Evolutionary conservation across 768 basidiomycete genomes (phyloP), one percentile per base, ranked within the genome.

Genomic region (Boletus vinaceobasis): DNA sequence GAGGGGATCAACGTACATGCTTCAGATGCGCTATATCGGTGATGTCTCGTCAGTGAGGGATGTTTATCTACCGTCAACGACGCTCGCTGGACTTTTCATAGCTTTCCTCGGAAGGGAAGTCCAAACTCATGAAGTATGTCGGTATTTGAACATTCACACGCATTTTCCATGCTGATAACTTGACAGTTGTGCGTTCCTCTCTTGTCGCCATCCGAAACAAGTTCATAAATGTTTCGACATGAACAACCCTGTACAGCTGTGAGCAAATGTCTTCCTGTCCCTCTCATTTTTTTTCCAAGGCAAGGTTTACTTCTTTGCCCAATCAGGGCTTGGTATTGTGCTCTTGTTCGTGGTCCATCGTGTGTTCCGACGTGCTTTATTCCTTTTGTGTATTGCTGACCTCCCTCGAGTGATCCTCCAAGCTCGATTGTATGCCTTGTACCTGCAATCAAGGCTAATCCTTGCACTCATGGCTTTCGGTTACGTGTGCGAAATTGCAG

Each of bases 21-120:
- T 13, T 23, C 29, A 66, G 64, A 59, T 65, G 13, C 65, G 65
- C 6, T 65, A 66, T 26, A 37, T 66, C 2, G 64, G 64, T 19
- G 54, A 66, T 33, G 54, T 33, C 21, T 63, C 40, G 32, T 57
- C 5, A 11, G 64, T 65, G 40, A 3, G 52, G 0, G 6, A n/a
- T 7, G 0, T 26, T 37, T 14, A 11, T 5, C 2, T 15, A 4
- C 26, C 7, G 5, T n/a, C 6, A 5, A 35, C 1, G 4, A 35
- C 17, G 4, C 9, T 23, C 2, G 9, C 27, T 55, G 19, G 56
- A 13, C 19, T 11, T 43, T 32, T 7, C 13, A 15, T 5, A 65
- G 64, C 50, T 33, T 66, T 66, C 23, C 32, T 60, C 21, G 53
- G 44, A 44, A 23, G 5, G 0, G 46, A 29, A 27, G 27, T 17